A percentile compares a stretch with the other conserved stretches of the same genome.
Evolutionary conservation across 1,139 yeast species (phyloP).

Genomic region (Candida sp.): DNA sequence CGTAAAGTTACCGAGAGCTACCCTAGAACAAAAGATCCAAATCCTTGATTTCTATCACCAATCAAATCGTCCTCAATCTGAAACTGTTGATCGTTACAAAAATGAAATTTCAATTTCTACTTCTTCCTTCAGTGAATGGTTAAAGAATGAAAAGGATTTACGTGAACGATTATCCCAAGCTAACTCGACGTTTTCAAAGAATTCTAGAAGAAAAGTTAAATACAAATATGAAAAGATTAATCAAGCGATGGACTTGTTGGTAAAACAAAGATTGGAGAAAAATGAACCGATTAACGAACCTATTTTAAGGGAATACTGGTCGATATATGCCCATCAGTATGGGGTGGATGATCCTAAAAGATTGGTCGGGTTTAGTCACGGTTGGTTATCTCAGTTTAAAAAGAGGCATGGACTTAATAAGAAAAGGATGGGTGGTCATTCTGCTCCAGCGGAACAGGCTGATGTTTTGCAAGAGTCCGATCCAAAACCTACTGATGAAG

Average conservation of each 20-base stretch:
- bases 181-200: constrained; percentile 33
- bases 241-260: constrained; percentile 54
- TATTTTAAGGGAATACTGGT: constrained; percentile 54
- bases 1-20: constrained; percentile 49
- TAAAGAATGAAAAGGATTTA: constrained; percentile 49
- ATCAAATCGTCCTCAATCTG: constrained; percentile 52
- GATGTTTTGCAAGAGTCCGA: background rate
- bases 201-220: constrained; percentile 45
- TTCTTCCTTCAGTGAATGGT: constrained; percentile 58
- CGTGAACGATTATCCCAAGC: constrained; percentile 39
- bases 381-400: constrained; percentile 60
- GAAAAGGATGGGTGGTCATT: constrained; percentile 26
- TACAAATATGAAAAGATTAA: constrained; percentile 58
- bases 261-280: constrained; percentile 38
- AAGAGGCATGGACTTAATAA: constrained; percentile 53
- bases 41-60: constrained; percentile 50
- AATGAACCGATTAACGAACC: constrained; percentile 54
- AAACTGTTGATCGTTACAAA: constrained; percentile 51
- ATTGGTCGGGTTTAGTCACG: constrained; percentile 52
- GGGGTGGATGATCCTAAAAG: constrained; percentile 63
- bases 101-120: constrained; percentile 51
- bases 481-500: background rate
- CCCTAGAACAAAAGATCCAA: constrained; percentile 54
- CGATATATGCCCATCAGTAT: constrained; percentile 48
- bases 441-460: background rate